Base-by-base conservation (phyloP, 2,329 filamentous ascomycete species). In the Colletotrichum sp. region DNA sequence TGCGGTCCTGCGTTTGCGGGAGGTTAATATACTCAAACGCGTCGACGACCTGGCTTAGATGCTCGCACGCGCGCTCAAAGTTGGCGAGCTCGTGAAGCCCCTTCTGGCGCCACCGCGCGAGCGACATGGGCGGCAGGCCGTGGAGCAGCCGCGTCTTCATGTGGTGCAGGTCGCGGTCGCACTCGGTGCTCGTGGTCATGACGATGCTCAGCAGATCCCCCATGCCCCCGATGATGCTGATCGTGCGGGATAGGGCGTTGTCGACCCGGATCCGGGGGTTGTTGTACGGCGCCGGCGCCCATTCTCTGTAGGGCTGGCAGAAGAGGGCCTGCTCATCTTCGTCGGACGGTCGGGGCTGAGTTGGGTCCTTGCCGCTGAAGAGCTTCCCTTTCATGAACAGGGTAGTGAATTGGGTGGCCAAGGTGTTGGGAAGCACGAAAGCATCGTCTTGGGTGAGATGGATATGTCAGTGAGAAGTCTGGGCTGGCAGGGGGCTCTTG, bases 221-320 rank as follows among this genome's bases (percentile, higher is more conserved):
- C 55, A 74, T 39, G 39, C 71, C 71, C 2, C 55, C 32, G 30
- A 75, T 22, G 55, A 62, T 48, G 32, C 22, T 24, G 44, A 67
- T 71, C 5, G 60, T 34, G 18, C 72, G 68, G 72, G 16, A 18
- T 6, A 71, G 13, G 8, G 18, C 68, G 30, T 68, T 71, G 71
- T 65, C 68, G 32, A 32, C 28, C 36, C 26, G 32, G 15, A 57
- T 71, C 4, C n/a, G 13, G 22, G 24, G 28, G 15, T 26, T 26
- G 48, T 75, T 75, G 68, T 64, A 66, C 13, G 48, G 72, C 26
- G 68, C 30, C 7, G 72, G 72, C 5, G 72, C 72, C 72, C 72
- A 75, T 22, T 71, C 59, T 26, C 22, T 36, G 62, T 71, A 75
- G 8, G 72, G 72, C 32, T 6, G n/a, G 48, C 9, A 48, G 62